A percentile compares a stretch with the other conserved stretches of the same genome.
Conservation (phyloP, 164 flowering plant genomes). For the Aristolochia fimbriata region DNA sequence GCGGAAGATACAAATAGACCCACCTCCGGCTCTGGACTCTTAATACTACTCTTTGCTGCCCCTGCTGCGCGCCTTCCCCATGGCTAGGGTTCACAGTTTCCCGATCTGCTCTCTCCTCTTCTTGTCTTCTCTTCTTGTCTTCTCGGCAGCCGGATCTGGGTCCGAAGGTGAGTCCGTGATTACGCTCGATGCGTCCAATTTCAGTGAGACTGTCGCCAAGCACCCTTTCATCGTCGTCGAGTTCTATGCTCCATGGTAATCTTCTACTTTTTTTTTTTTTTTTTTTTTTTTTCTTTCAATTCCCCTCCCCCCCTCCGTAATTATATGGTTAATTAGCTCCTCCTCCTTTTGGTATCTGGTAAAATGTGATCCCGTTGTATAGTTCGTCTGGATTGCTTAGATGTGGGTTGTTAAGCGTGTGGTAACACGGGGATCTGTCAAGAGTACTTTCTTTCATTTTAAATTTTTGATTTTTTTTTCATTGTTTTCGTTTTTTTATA, state of each 20-base stretch:
- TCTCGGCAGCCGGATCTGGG: constrained; percentile 9
- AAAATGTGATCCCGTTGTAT: neutral
- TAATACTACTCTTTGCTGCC: neutral
- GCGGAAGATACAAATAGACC: too few species aligned
- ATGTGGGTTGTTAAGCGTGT: too few species aligned
- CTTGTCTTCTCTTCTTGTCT: constrained; percentile 2
- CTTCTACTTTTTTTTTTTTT: neutral
- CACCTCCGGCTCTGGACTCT: too few species aligned
- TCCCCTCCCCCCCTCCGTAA: too few species aligned
- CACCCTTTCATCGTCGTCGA: constrained; percentile 79
- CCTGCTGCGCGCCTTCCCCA: neutral
- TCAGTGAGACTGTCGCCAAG: constrained; percentile 51
- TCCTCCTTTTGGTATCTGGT: neutral
- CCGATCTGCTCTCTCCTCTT: constrained; percentile 18
- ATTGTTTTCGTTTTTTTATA: too few species aligned
- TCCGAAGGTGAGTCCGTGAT: constrained; percentile 43
- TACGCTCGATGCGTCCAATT: constrained; percentile 70
- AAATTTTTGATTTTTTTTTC: too few species aligned
- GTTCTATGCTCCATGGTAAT: constrained; percentile 93
- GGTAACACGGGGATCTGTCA: too few species aligned
- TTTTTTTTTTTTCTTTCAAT: too few species aligned
- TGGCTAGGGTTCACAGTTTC: constrained; percentile 23
- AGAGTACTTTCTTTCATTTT: too few species aligned
- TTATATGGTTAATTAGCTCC: neutral
- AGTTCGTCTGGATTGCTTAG: neutral